Evolutionary conservation across 805 yeast species (phyloP).

Genomic region (Saccharomycopsis amapae): DNA sequence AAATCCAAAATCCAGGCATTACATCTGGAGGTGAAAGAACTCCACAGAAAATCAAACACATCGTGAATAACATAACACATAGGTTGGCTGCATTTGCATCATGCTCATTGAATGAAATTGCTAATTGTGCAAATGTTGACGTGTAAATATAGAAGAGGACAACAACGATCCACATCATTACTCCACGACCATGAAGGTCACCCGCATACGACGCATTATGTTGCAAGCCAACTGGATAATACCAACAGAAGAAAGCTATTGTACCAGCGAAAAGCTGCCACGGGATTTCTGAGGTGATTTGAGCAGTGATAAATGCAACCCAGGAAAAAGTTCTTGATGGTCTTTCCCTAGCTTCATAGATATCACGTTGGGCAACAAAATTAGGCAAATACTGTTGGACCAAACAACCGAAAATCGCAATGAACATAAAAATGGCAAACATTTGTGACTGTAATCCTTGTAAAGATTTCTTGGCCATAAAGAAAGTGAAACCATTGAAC

Average conservation of each 20-base stretch:
- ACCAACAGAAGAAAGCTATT: conserved; percentile 53
- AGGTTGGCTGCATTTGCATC: conserved; percentile 61
- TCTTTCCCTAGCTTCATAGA: conserved; percentile 67
- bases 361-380: conserved; percentile 50
- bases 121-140: conserved; percentile 51
- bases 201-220: conserved; percentile 45
- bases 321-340: conserved; percentile 67
- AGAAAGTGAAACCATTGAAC: conserved; percentile 65
- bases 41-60: conserved; percentile 72
- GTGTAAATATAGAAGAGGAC: conserved; percentile 46
- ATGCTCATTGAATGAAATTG: conserved; percentile 51
- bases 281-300: conserved; percentile 56
- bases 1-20: conserved; percentile 72
- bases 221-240: conserved; percentile 68
- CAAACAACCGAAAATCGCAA: conserved; percentile 45
- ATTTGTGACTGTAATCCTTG: conserved; percentile 64
- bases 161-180: conserved; percentile 41
- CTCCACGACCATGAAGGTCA: conserved; percentile 46
- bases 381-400: conserved; percentile 58
- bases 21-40: conserved; percentile 50
- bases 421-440: conserved; percentile 51
- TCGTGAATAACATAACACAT: conserved; percentile 48
- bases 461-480: conserved; percentile 50
- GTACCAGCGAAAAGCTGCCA: conserved; percentile 58
- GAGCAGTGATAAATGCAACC: conserved; percentile 47